Evolutionary conservation across 257 asterid species (phyloP), one percentile per base, ranked within the genome.

Genomic region (Solanum lignicaule): DNA sequence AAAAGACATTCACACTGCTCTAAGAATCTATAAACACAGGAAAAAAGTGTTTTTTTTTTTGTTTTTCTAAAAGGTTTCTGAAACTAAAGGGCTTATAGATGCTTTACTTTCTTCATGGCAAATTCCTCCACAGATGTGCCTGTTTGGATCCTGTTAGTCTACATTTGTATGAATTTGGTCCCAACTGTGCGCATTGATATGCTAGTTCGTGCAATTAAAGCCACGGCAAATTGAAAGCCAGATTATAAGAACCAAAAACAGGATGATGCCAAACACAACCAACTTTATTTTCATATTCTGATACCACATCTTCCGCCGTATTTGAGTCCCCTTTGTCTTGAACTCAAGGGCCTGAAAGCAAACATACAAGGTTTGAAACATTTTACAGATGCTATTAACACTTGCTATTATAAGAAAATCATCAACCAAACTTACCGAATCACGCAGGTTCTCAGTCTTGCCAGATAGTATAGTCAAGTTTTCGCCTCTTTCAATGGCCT

Each of bases 211-310:
- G 90, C 99, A 96, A 87, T 91, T 52, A 36, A 94, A 96, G 15
- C 98, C 98, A 55, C 73, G 93, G 86, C 98, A 96, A 86, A 96
- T 38, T 0, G 98, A 94, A 86, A 96, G 94, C 95, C 98, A 94
- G 88, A 95, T 93, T 71, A 95, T 68, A 87, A 96, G 98, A 86
- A 92, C 85, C 52, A 96, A 88, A 79, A 93, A 87, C 85, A 95
- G 15, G 89, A 95, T 82, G 89, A 95, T 93, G 76, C 96, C 98
- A 15, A 94, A 88, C 68, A 96, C 99, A 69, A 94, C 91, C 88
- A 95, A 62, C 90, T 96, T 96, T 88, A 96, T 92, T 89, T 96
- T 96, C 99, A 96, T 96, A 76, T 94, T 95, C 90, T 95, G 95
- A 81, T 92, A 95, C 99, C 98, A 96, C 98, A 96, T 93, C 83